Evolutionary conservation across 164 flowering plant species (phyloP).

Genomic region (Houttuynia cordata): DNA sequence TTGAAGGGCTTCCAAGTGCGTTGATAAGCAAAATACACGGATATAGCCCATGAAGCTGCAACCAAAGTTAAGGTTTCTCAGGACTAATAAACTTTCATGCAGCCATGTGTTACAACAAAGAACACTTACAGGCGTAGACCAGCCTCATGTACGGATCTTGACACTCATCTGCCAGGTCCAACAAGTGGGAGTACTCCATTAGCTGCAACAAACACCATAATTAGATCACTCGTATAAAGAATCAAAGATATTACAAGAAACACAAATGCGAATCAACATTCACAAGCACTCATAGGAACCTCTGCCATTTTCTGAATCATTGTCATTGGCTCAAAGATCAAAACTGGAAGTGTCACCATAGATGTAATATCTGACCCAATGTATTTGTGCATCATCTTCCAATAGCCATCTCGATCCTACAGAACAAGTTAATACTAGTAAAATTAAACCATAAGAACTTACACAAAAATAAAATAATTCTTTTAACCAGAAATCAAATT

Average conservation of each 20-base stretch:
- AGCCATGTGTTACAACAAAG: not conserved
- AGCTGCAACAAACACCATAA: conserved; percentile 31
- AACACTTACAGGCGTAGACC: conserved; percentile 64
- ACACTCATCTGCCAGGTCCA: conserved; percentile 77
- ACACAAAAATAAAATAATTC: too few species aligned
- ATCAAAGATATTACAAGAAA: not conserved
- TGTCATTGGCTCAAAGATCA: conserved; percentile 88
- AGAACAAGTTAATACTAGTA: not conserved
- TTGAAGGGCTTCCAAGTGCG: conserved; percentile 89
- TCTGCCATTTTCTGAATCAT: conserved; percentile 90
- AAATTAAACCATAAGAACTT: too few species aligned
- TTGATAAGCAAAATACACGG: conserved; percentile 71
- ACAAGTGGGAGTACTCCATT: conserved; percentile 77
- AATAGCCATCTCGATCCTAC: conserved; percentile 69
- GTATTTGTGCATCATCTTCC: conserved; percentile 87
- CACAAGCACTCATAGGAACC: conserved; percentile 26
- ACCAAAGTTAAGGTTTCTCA: not conserved
- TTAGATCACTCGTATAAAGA: not conserved
- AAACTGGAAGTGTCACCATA: conserved; percentile 81
- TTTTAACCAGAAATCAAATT: too few species aligned
- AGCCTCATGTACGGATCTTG: conserved; percentile 88
- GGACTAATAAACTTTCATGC: not conserved
- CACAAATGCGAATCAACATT: too few species aligned
- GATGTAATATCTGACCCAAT: conserved; percentile 83
- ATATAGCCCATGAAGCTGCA: conserved; percentile 81